A percentile compares a stretch with the other conserved stretches of the same genome.
Conservation (phyloP, 2,329 filamentous ascomycete species). For the Aphanoascus verrucosus region DNA sequence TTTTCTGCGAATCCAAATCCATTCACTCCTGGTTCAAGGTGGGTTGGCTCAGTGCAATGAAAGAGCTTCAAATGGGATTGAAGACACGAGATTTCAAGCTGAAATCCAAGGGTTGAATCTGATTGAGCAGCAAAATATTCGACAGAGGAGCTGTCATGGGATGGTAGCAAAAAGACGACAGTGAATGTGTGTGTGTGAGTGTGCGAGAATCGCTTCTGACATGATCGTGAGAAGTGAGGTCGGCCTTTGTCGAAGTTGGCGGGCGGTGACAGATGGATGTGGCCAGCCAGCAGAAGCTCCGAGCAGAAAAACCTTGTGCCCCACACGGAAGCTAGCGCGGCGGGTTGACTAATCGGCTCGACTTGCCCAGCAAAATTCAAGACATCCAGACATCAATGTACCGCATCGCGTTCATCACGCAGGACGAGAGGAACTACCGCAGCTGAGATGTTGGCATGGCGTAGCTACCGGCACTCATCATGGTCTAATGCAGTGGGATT, state of each 20-base stretch:
- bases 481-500: not conserved
- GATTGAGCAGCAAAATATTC: no score
- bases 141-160: not conserved
- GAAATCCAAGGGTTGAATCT: no score
- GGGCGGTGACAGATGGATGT: not conserved
- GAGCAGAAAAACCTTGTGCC: not conserved
- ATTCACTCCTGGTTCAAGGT: not conserved
- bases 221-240: not conserved
- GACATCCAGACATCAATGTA: not conserved
- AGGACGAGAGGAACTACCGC: no score
- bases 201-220: not conserved
- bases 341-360: not conserved
- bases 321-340: not conserved
- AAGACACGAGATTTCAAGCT: not conserved
- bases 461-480: not conserved
- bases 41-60: not conserved
- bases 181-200: not conserved
- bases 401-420: not conserved
- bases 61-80: not conserved
- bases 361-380: not conserved
- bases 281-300: not conserved
- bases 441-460: conserved; percentile 4
- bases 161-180: no score
- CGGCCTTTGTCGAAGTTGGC: not conserved
- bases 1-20: not conserved